Base-by-base conservation (phyloP, 1,139 yeast genomes). In the Casaregolazyma suthepensis region DNA sequence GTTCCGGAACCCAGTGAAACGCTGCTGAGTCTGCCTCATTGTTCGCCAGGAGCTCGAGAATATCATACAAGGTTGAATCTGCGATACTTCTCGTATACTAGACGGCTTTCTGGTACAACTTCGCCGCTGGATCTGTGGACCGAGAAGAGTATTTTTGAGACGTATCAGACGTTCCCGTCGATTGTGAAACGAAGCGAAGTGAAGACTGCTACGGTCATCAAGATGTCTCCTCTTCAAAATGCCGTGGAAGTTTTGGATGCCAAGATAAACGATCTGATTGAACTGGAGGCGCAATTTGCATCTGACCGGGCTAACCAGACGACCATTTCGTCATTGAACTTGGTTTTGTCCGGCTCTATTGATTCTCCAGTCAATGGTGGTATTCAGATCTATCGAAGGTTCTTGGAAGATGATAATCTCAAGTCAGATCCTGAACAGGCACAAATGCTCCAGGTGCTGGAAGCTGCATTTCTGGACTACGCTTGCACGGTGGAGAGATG, bases 341-440 rank as follows among this genome's bases (percentile, higher is more conserved):
- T 96, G 70, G 84, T 83, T 61, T 74, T 89, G 52, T 81, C 93
- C 0, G 96, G 96, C 48, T 87, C 96, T 0, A 93, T 89, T 54
- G 96, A 89, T 66, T 83, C 96, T 0, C 96, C 96, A 5, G 94
- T 89, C 10, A 89, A 89, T 67, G 96, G 96, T 42, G 96, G 96
- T 55, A 88, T 89, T 59, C 88, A 89, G 4, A 89, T 87, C 64
- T 89, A 87, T 71, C 78, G 93, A 56, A 79, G 80, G 1, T 87
- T 89, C 69, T 80, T 87, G 63, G 72, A 70, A 42, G 78, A 77
- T 55, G 67, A 65, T 5, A 61, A 75, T 54, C 57, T 63, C 40
- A 55, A 57, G 44, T 74, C 73, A n/a, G 81, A 79, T 19, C 63
- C 63, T 22, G 57, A 55, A 42, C 57, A 61, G 35, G 53, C 60